Evolutionary conservation across 192 early-diverging fungal genomes (phyloP), one percentile per base, ranked within the genome.

Genomic region (Backusella luteola): DNA sequence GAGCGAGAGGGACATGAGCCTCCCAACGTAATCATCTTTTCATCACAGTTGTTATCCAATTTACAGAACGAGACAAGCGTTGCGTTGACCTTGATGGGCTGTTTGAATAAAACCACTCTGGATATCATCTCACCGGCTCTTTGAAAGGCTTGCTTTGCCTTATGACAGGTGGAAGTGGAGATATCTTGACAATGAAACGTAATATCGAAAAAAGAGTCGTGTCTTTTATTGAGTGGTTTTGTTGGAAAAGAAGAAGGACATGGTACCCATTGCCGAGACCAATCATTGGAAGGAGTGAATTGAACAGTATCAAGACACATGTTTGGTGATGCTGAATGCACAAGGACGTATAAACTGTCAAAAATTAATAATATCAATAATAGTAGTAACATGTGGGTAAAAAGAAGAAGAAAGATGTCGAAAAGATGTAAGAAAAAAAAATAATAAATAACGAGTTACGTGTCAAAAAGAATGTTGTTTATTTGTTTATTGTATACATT

Each of bases 1-100:
- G 76, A 49, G 3, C 81, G 75, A 4, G 81, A 71, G 11, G 84
- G 78, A 42, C 41, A 79, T 19, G 84, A 82, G 9, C 84, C 84
- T 26, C 84, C 84, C 63, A 66, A 19, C 21, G 34, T 67, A 19
- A 74, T 29, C 11, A 42, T 32, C 34, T 56, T 35, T 36, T 70
- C 23, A 32, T 41, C 21, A 49, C 71, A 81, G 34, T 42, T 17
- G 0, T 3, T 46, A 9, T 70, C 6, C 5, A 39, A 34, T 34
- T 39, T 9, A 39, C 82, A 83, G 59, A 83, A 83, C 34, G 72
- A 34, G 2, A 63, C 14, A 53, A 77, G 77, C 6, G 82, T 80
- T 17, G 82, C 82, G 67, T 83, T 83, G 49, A 83, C 82, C 3
- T 32, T 74, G 8, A 83, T 34, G 11, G 75, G 82, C 19, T 21